A percentile compares a stretch with the other conserved stretches of the same genome.
These are phyloP conservation scores for Carex arenaria DNA, from an alignment of 202 grass and related monocot species.

Conservation along the genomic window DNA sequence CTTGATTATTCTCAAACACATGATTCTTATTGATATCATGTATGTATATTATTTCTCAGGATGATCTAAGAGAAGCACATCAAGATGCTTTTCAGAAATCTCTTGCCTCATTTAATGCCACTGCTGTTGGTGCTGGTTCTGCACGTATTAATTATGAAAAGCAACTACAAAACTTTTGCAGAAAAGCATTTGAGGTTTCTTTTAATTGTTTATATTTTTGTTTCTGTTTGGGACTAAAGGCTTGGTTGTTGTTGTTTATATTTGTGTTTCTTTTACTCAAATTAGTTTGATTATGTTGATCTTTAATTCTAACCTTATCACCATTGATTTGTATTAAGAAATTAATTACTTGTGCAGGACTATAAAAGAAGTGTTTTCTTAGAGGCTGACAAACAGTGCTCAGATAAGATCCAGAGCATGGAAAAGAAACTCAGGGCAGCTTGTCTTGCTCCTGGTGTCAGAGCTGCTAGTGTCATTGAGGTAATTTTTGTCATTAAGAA, in stretches of 20 bases:
- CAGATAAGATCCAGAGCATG: slow-evolving; percentile 50
- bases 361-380: slow-evolving; percentile 64
- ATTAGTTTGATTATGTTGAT: slow-evolving; percentile 4
- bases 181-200: slow-evolving; percentile 70
- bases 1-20: not conserved
- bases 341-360: slow-evolving; percentile 41
- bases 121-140: slow-evolving; percentile 62
- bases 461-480: slow-evolving; percentile 54
- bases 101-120: slow-evolving; percentile 48
- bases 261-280: not conserved
- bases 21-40: slow-evolving; percentile 9
- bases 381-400: slow-evolving; percentile 61
- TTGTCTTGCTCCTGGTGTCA: slow-evolving; percentile 44
- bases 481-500: slow-evolving; percentile 32
- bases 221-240: no score
- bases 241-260: slow-evolving; percentile 11
- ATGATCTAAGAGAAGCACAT: slow-evolving; percentile 60
- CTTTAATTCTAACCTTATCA: not conserved
- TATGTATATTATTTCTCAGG: slow-evolving; percentile 34
- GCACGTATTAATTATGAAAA: slow-evolving; percentile 59
- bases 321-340: not conserved
- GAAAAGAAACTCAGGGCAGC: slow-evolving; percentile 55
- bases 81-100: slow-evolving; percentile 59
- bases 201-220: not conserved
- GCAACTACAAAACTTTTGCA: slow-evolving; percentile 56